Conservation (phyloP, 306 rosid genomes). For the Quercus bicolor region DNA sequence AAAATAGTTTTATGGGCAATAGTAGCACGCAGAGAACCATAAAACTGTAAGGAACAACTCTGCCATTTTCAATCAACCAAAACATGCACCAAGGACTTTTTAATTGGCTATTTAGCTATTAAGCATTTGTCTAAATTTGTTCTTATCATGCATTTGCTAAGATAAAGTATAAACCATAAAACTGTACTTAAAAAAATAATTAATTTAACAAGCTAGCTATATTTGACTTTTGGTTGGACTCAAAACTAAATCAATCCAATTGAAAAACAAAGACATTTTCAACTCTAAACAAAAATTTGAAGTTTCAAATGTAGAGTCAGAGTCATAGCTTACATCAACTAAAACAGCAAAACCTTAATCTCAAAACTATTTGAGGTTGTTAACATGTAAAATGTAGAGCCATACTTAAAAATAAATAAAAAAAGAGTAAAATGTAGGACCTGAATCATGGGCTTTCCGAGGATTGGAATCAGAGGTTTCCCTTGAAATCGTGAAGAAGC, state of each 20-base stretch:
- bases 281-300: not conserved
- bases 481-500: conserved; percentile 80
- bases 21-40: too few species aligned
- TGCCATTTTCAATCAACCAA: not conserved
- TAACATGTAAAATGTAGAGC: too few species aligned
- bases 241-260: not conserved
- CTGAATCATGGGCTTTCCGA: conserved; percentile 99
- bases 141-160: not conserved
- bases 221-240: not conserved
- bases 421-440: conserved; percentile 15
- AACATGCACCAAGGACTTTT: not conserved
- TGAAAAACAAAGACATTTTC: not conserved
- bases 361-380: too few species aligned
- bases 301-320: not conserved
- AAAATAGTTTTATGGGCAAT: too few species aligned
- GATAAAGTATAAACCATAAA: not conserved
- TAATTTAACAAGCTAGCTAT: too few species aligned
- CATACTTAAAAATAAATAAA: too few species aligned
- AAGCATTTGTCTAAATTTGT: not conserved
- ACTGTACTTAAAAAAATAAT: too few species aligned
- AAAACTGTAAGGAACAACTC: not conserved
- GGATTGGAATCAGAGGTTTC: conserved; percentile 84
- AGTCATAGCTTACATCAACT: too few species aligned
- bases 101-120: not conserved
- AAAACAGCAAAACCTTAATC: too few species aligned